These are phyloP conservation scores for Neltuma alba DNA, from an alignment of 306 rosid genomes.

Conservation along the genomic window DNA sequence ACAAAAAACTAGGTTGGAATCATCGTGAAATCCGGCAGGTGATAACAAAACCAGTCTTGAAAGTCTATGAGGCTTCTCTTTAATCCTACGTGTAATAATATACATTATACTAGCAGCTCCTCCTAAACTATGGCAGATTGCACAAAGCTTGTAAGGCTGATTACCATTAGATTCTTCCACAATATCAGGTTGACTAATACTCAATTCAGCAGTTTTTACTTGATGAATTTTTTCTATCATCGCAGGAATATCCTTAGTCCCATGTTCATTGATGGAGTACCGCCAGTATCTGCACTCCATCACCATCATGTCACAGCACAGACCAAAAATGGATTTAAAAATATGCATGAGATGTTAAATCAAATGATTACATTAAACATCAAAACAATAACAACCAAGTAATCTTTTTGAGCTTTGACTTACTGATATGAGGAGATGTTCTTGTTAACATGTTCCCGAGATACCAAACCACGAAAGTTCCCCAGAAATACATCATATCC, in stretches of 20 bases:
- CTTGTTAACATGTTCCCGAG: slow-evolving; percentile 80
- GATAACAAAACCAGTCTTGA: slow-evolving; percentile 83
- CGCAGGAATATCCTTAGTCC: slow-evolving; percentile 87
- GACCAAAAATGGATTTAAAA: not conserved
- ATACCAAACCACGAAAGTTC: slow-evolving; percentile 83
- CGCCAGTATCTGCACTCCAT: slow-evolving; percentile 77
- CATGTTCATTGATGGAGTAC: slow-evolving; percentile 93
- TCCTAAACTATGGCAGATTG: slow-evolving; percentile 86
- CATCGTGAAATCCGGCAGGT: slow-evolving; percentile 92
- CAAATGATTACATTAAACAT: not conserved
- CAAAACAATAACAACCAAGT: not conserved
- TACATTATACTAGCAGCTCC: slow-evolving; percentile 88
- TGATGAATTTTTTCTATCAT: slow-evolving; percentile 84
- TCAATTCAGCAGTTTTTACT: slow-evolving; percentile 77
- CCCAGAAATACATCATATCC: slow-evolving; percentile 91
- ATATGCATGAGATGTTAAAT: not conserved
- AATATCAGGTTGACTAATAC: slow-evolving; percentile 62
- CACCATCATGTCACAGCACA: not conserved
- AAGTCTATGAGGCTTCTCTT: slow-evolving; percentile 83
- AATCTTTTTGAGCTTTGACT: slow-evolving; percentile 39
- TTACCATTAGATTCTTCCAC: slow-evolving; percentile 61
- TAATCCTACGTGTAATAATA: slow-evolving; percentile 60
- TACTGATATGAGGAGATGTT: slow-evolving; percentile 79
- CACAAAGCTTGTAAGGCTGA: slow-evolving; percentile 87
- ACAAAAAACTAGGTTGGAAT: slow-evolving; percentile 67